Conservation (phyloP, 495 filamentous ascomycete genomes). For the Neurospora africana region DNA sequence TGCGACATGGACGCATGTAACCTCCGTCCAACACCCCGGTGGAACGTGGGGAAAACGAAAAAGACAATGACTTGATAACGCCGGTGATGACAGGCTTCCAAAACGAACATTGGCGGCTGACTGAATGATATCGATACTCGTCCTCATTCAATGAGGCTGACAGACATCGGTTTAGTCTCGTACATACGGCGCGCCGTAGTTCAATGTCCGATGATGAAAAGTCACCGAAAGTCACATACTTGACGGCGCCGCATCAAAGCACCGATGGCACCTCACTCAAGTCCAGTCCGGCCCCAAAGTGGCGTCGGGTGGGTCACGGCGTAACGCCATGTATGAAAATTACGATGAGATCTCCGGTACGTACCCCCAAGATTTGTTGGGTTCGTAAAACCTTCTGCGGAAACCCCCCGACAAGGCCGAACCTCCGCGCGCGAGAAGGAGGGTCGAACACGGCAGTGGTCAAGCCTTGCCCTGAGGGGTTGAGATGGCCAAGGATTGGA, state of each 20-base stretch:
- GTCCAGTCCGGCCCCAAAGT: no score
- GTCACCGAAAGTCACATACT: neutral
- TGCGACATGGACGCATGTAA: neutral
- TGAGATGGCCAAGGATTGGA: slow-evolving; percentile 14
- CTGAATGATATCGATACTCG: neutral
- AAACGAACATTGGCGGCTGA: neutral
- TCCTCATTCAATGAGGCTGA: neutral
- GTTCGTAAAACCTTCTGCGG: neutral
- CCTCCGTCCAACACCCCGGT: neutral
- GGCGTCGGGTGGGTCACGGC: neutral
- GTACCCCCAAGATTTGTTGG: neutral
- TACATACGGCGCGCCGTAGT: neutral
- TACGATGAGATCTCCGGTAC: neutral
- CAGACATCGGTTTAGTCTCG: neutral
- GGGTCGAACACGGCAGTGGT: slow-evolving; percentile 1
- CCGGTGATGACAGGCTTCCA: neutral
- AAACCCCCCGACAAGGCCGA: neutral
- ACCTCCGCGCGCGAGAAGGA: neutral
- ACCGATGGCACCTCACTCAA: neutral
- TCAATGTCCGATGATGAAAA: neutral
- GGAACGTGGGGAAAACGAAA: neutral
- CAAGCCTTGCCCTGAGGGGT: slow-evolving; percentile 1
- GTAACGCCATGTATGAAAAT: neutral
- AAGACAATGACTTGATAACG: neutral
- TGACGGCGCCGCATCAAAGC: neutral